Percentiles rank a stretch among this genome's conserved stretches.
Evolutionary conservation across 345 rosid species (phyloP).

Genomic region (Erucastrum elatum): DNA sequence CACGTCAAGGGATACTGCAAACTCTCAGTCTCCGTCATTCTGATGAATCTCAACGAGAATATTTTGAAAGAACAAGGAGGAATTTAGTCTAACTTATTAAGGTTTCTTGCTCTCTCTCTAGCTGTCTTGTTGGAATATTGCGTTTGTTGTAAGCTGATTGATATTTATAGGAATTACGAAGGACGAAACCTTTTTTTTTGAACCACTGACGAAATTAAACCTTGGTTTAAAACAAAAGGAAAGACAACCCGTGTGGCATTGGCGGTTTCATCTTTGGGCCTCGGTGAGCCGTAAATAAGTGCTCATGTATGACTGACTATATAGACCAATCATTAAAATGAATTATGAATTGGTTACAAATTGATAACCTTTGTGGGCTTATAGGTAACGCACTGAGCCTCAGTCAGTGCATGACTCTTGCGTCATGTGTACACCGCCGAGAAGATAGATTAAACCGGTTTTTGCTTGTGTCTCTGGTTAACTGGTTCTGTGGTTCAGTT

Average conservation of each 20-base stretch:
- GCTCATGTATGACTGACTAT: too few relatives aligned
- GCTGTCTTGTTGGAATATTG: neutral
- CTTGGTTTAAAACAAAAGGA: neutral
- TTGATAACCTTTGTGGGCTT: neutral
- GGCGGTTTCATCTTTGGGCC: neutral
- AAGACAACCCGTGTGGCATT: neutral
- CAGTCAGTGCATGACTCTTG: neutral
- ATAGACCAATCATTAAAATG: neutral
- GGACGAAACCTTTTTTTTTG: neutral
- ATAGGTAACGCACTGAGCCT: neutral
- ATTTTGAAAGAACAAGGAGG: neutral
- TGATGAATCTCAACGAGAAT: neutral
- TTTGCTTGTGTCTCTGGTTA: conserved; percentile 4
- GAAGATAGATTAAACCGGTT: conserved; percentile 24
- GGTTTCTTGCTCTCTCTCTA: neutral
- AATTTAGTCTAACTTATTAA: neutral
- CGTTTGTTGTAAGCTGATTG: neutral
- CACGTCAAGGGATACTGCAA: too few relatives aligned
- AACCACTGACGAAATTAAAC: neutral
- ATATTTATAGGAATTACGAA: neutral
- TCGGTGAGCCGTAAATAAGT: too few relatives aligned
- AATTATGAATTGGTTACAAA: neutral
- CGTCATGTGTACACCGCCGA: conserved; percentile 4
- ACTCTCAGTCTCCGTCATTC: too few relatives aligned
- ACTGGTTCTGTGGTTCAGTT: neutral